A percentile compares a stretch with the other conserved stretches of the same genome.
Conservation (phyloP, 306 rosid genomes). For the Quercus glauca region DNA sequence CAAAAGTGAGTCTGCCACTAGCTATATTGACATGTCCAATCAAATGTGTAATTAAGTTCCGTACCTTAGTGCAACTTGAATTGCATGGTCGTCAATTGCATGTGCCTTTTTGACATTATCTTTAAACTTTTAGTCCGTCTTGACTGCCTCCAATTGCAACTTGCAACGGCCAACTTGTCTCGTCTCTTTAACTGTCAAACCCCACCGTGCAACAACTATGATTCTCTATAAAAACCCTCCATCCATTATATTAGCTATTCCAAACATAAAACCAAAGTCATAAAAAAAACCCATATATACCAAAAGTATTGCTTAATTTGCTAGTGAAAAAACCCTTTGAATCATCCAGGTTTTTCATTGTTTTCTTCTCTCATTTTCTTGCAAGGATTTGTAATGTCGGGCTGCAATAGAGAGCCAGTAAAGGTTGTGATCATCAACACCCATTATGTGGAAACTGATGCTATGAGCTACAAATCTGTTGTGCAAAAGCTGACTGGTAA, state of each 20-base stretch:
- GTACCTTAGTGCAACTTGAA: too few species aligned
- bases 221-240: not conserved
- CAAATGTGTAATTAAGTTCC: too few species aligned
- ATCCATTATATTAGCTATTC: too few species aligned
- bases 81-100: not conserved
- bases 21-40: too few species aligned
- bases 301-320: too few species aligned
- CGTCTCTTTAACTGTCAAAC: not conserved
- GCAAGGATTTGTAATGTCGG: constrained; percentile 18
- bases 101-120: too few species aligned
- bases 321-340: not conserved
- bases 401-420: constrained; percentile 20
- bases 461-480: constrained; percentile 61
- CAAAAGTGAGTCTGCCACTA: too few species aligned
- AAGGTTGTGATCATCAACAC: constrained; percentile 75
- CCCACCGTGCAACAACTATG: not conserved
- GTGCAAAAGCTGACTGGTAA: constrained; percentile 80
- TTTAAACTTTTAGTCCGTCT: not conserved
- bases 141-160: not conserved
- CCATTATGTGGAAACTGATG: constrained; percentile 70
- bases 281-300: too few species aligned
- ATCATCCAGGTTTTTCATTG: too few species aligned
- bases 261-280: too few species aligned
- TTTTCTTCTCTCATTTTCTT: not conserved
- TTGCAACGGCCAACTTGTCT: not conserved